Percentiles rank a stretch among this genome's conserved stretches.
These are phyloP conservation scores for Begonia peltatifolia DNA, from an alignment of 306 rosid species.

Conservation along the genomic window DNA sequence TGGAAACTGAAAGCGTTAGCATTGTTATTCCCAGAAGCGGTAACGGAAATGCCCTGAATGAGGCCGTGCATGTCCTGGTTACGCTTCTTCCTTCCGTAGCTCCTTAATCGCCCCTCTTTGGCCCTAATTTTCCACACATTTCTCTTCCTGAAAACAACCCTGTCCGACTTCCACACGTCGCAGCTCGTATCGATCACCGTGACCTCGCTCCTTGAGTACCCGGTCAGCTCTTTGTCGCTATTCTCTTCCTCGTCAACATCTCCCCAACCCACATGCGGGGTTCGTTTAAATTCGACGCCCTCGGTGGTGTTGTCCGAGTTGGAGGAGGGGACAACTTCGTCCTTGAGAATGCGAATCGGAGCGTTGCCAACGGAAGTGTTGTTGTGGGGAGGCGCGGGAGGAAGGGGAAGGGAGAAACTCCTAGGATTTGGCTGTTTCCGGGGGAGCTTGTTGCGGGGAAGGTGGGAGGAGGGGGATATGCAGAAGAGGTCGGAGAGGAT, in stretches of 20 bases:
- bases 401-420: slow-evolving; percentile 21
- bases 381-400: neutral
- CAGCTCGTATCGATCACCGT: slow-evolving; percentile 83
- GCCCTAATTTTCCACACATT: slow-evolving; percentile 79
- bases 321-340: slow-evolving; percentile 12
- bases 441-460: slow-evolving; percentile 38
- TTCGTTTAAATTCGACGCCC: neutral
- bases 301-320: slow-evolving; percentile 9
- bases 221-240: slow-evolving; percentile 39
- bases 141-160: slow-evolving; percentile 56
- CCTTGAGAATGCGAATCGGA: slow-evolving; percentile 9
- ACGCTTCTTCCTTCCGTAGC: slow-evolving; percentile 45
- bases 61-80: slow-evolving; percentile 7
- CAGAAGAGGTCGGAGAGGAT: slow-evolving; percentile 62
- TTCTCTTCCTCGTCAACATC: slow-evolving; percentile 18
- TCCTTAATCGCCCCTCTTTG: slow-evolving; percentile 38
- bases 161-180: slow-evolving; percentile 62
- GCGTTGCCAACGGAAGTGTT: slow-evolving; percentile 9
- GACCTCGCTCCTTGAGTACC: slow-evolving; percentile 75
- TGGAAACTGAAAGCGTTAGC: slow-evolving; percentile 1
- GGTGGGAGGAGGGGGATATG: slow-evolving; percentile 27
- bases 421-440: slow-evolving; percentile 74
- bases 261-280: neutral
- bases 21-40: slow-evolving; percentile 18
- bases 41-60: slow-evolving; percentile 1